Evolutionary conservation across 345 rosid genomes (phyloP), one percentile per base, ranked within the genome.

Genomic region (Kandelia obovata): DNA sequence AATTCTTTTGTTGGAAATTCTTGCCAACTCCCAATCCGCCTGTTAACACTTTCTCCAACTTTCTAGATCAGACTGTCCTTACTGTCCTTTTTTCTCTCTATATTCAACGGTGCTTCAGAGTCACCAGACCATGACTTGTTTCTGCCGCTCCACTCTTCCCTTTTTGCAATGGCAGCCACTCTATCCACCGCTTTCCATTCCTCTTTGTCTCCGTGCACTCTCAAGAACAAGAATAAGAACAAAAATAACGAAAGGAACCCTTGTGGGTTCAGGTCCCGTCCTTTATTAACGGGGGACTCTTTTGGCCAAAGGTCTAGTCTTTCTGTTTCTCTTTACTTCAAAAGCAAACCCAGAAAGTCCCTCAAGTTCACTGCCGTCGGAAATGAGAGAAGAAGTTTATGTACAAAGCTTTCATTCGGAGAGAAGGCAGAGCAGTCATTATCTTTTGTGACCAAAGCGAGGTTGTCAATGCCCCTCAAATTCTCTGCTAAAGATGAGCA

Each of bases 21-120:
- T n/a, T n/a, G 56, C 25, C 56, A 26, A 0, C 43, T 6, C 19
- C 55, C 59, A 62, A 1, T 66, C 72, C 87, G 68, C 69, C 62
- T 82, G 88, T 67, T n/a, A 43, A 58, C 9, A 32, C 72, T 83
- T 83, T 83, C 92, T 82, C 76, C 75, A 78, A 74, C 77, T 71
- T 79, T 84, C 88, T 73, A 81, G 88, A 79, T 65, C 32, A 58
- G 32, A 23, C 30, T 56, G 17, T 8, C 30, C 13, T 23, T 1
- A 1, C 25, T 1, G 7, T 55, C 59, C 3, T 15, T 3, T 56
- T 69, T 62, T 53, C 47, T 1, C 46, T 32, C 47, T 63, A 39
- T 55, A 25, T 53, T 43, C 49, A 13, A 43, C 2, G 49, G 17
- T 43, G 17, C 17, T 43, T 11, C 49, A 2, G 13, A 13, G 5